Evolutionary conservation across 2,329 filamentous ascomycete genomes (phyloP), one percentile per base, ranked within the genome.

Genomic region (Diaporthe batatas): DNA sequence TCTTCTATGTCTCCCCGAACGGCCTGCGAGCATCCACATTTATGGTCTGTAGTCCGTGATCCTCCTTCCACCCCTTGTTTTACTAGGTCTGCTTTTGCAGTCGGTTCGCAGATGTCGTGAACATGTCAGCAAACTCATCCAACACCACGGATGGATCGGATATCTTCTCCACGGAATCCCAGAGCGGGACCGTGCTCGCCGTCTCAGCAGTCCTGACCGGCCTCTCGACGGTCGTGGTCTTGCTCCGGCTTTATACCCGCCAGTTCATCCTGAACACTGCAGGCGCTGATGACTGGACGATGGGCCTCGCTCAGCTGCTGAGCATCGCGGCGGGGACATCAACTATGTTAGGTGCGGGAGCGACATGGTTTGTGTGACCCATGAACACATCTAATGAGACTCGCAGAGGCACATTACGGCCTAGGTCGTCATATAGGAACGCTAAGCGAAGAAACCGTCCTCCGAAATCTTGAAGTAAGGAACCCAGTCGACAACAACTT

Each of bases 281-380:
- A 2, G 78, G 79, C n/a, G 75, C 75, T 6, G 79, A 80, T 74
- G 79, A 80, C 74, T 79, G 76, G 77, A 77, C 75, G 14, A 79
- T 80, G 36, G 49, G 76, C 18, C 16, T 75, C 3, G 76, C 79
- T 21, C 58, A 79, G 77, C 25, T 75, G 8, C 70, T 78, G 21
- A 73, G 77, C 6, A 57, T 78, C 25, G 36, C 76, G 2, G 65
- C 72, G 42, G 73, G 74, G 6, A 34, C 75, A 0, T 64, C 74
- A 21, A 76, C 73, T 70, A 59, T 25, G 18, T n/a, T 51, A 21
- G 34, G 64, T 70, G 34, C 42, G 59, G 42, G 18, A 65, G 21
- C 29, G 6, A 4, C 16, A 16, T 42, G 21, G 11, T 16, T 16
- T 34, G 6, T 34, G 23, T 49, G 18, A 18, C 23, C 34, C 11